Percentiles rank a stretch among this genome's conserved stretches.
phyloP scores from a whole-genome alignment of 176 grass and related monocot species.

The Triticum turgidum region DNA sequence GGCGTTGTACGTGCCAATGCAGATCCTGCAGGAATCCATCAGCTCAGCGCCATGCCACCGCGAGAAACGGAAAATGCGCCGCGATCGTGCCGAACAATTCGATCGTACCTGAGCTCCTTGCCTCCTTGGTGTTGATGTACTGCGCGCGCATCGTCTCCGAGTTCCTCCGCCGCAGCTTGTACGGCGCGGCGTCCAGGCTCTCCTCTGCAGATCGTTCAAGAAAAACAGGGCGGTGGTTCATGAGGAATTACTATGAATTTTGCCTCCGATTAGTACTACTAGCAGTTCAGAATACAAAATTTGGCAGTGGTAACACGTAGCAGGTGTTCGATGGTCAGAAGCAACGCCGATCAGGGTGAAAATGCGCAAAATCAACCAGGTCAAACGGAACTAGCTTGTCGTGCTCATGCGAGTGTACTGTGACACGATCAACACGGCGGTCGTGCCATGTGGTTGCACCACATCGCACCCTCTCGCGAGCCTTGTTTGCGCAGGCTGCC shows the following conservation, averaged over 20 bases:
- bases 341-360: not conserved
- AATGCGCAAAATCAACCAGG: not conserved
- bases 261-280: no score
- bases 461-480: no score
- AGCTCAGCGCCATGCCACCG: not conserved
- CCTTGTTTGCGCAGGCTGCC: no score
- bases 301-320: not conserved
- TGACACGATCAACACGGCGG: no score
- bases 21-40: slow-evolving; percentile 39
- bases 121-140: slow-evolving; percentile 72
- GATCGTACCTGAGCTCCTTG: slow-evolving; percentile 52
- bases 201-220: slow-evolving; percentile 26
- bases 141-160: slow-evolving; percentile 89
- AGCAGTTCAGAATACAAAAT: no score
- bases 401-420: no score
- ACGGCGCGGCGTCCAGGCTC: slow-evolving; percentile 41
- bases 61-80: not conserved
- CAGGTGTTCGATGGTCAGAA: not conserved
- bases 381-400: not conserved
- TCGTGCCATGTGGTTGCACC: no score
- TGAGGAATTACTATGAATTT: not conserved
- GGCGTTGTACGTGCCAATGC: slow-evolving; percentile 77
- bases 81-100: not conserved
- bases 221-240: not conserved
- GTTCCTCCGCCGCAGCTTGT: slow-evolving; percentile 61